phyloP scores from a whole-genome alignment of 257 asterid genomes.

The Schizonepeta tenuifolia region DNA sequence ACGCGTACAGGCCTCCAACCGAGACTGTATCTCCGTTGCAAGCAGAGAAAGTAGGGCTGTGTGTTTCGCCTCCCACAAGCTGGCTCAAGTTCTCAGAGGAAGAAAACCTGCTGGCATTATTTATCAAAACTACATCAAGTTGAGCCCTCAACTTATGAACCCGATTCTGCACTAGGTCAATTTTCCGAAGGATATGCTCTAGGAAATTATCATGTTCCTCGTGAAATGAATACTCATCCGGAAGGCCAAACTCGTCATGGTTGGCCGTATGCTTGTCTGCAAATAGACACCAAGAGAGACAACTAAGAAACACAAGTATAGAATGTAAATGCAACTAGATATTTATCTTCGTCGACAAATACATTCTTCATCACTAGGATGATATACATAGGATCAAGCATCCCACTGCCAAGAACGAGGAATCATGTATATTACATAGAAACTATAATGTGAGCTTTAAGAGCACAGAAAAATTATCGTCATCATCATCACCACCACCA shows the following conservation, averaged over 20 bases:
- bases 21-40: conserved; percentile 69
- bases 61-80: conserved; percentile 59
- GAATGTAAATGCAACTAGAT: conserved; percentile 10
- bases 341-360: not conserved
- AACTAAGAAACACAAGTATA: not conserved
- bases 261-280: conserved; percentile 50
- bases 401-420: not conserved
- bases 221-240: conserved; percentile 49
- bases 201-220: conserved; percentile 47
- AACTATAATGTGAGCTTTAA: not conserved
- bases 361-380: not conserved
- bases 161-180: conserved; percentile 62
- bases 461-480: not conserved
- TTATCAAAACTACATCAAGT: conserved; percentile 60
- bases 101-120: conserved; percentile 71
- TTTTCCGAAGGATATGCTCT: conserved; percentile 73
- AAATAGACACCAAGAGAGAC: conserved; percentile 28
- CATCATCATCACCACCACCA: not conserved
- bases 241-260: conserved; percentile 56
- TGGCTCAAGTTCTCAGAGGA: conserved; percentile 88
- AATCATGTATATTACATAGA: not conserved
- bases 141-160: conserved; percentile 71
- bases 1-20: conserved; percentile 47
- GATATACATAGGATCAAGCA: not conserved
- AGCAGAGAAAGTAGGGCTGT: conserved; percentile 75